phyloP scores from a whole-genome alignment of 768 basidiomycete genomes.

The Chalciporus pseudorubinellus region DNA sequence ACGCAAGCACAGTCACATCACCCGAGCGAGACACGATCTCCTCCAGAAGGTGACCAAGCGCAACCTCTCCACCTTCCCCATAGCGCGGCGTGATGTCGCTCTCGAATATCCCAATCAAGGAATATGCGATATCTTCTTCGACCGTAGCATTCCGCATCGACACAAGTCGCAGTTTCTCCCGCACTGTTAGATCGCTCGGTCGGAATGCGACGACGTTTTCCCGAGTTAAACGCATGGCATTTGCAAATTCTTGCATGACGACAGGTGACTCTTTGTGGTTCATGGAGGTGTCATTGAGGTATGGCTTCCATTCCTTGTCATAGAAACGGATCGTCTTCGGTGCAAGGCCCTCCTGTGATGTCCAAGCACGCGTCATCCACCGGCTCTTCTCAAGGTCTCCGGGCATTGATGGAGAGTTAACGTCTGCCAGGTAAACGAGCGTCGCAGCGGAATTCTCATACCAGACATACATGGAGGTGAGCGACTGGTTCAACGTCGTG shows the following conservation, averaged over 20 bases:
- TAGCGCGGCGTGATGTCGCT: neutral
- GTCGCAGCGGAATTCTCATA: neutral
- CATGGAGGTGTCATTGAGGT: neutral
- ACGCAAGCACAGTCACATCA: neutral
- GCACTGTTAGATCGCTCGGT: neutral
- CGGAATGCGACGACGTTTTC: neutral
- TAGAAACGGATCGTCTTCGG: neutral
- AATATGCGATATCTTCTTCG: constrained; percentile 19
- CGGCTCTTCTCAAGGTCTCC: neutral
- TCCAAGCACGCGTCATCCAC: neutral
- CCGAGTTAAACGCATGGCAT: neutral
- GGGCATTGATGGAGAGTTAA: neutral
- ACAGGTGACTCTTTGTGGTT: neutral
- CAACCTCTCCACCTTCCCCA: neutral
- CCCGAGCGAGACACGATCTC: neutral
- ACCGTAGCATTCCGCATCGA: constrained; percentile 16
- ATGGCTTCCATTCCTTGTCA: neutral
- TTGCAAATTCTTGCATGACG: neutral
- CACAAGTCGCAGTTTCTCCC: constrained; percentile 4
- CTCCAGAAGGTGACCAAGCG: neutral
- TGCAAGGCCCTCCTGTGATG: neutral
- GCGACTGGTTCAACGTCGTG: neutral
- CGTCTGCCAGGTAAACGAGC: neutral
- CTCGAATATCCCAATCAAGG: constrained; percentile 13
- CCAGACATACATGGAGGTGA: constrained; percentile 4